Evolutionary conservation across 2,329 filamentous ascomycete species (phyloP), one percentile per base, ranked within the genome.

Genomic region (Pseudonectria foliicola): DNA sequence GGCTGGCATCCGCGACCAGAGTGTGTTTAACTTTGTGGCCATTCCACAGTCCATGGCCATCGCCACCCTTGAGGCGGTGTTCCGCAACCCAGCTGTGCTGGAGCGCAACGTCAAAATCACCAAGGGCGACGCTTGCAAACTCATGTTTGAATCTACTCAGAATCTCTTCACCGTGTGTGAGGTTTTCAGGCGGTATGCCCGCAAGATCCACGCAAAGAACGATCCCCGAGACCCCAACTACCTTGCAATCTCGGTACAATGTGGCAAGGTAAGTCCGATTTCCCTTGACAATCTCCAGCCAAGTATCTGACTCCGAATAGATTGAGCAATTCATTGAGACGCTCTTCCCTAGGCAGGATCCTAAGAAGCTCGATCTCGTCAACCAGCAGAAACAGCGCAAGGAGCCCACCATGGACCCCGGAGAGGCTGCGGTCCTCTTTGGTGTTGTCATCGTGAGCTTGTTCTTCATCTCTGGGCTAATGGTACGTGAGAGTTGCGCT

Each of bases 31-130:
- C 73, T 98, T 98, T 61, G 88, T 88, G 31, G 90, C 90, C 37
- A 98, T 98, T 45, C 92, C 92, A 3, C 92, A 98, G 63, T 72
- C 80, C 45, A 98, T 98, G 92, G 92, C 90, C 34, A 95, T 98
- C 59, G 90, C 92, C 7, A 96, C 90, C 1, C 67, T 96, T 27
- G 89, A 95, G 50, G 69, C 87, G 13, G 84, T 90, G 51, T 98
- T 96, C 77, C 82, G 85, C 53, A 98, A 98, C 62, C 84, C 85
- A 14, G 73, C 71, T 40, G 79, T 98, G 38, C 93, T 95, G 57
- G 65, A 90, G 57, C 79, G 75, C 45, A 92, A 95, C 55, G 70
- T 98, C 66, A 98, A 98, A 68, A 95, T 98, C 62, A 90, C 85
- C 38, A 96, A 95, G 68, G 92, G 92, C 23, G 78, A 90, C 48